Evolutionary conservation across 1,139 yeast genomes (phyloP).

Genomic region (Lizanozyma gosingica): DNA sequence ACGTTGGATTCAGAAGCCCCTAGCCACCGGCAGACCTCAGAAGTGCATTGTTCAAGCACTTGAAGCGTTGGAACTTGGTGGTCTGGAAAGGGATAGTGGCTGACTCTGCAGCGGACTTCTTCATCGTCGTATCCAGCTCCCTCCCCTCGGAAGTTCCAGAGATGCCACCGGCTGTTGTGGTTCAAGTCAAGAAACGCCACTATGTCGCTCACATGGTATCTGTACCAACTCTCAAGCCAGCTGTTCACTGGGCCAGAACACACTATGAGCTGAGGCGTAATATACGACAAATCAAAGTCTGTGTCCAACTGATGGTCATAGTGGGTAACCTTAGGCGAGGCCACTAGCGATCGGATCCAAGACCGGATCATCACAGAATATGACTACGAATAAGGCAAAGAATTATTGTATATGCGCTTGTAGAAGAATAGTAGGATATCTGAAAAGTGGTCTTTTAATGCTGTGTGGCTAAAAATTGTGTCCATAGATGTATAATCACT

Average conservation of each 20-base stretch:
- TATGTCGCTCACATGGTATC: conserved; percentile 48
- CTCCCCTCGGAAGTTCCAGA: conserved; percentile 69
- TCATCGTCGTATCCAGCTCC: conserved; percentile 39
- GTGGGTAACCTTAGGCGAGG: conserved; percentile 19
- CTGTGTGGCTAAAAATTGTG: too few species aligned
- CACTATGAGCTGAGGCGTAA: conserved; percentile 54
- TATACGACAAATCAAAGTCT: conserved; percentile 53
- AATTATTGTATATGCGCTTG: too few species aligned
- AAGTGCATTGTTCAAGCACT: conserved; percentile 34
- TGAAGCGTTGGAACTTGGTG: conserved; percentile 68
- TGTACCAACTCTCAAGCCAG: conserved; percentile 37
- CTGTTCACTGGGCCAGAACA: conserved; percentile 63
- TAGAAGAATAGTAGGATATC: too few species aligned
- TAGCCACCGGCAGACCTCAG: conserved; percentile 39
- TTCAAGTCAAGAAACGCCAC: conserved; percentile 36
- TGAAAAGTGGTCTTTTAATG: too few species aligned
- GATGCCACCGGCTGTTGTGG: conserved; percentile 51
- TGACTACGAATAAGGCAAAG: too few species aligned
- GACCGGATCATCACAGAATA: too few species aligned
- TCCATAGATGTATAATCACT: too few species aligned
- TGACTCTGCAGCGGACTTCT: conserved; percentile 21
- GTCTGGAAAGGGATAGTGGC: conserved; percentile 57
- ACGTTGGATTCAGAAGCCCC: conserved; percentile 25
- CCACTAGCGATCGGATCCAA: conserved; percentile 12
- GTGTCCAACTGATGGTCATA: conserved; percentile 14